Percentiles rank a stretch among this genome's conserved stretches.
These are phyloP conservation scores for Spathaspora gorwiae DNA, from an alignment of 805 yeast genomes.

Conservation along the genomic window DNA sequence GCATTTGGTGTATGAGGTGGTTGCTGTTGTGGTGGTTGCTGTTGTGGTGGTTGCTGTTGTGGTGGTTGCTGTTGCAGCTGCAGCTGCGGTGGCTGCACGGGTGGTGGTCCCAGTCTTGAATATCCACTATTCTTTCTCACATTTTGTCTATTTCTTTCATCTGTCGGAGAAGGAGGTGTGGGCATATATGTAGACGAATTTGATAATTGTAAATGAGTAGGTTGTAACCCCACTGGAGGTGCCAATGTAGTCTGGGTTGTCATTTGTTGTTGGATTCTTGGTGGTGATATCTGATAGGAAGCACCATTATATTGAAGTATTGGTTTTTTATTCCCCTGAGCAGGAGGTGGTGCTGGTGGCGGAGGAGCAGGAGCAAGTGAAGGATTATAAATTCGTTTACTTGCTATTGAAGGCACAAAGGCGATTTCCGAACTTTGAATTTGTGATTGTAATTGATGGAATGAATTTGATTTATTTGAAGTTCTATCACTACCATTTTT, in stretches of 20 bases:
- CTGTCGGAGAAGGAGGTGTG: too few species aligned
- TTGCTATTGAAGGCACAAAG: slow-evolving; percentile 27
- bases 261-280: slow-evolving; percentile 5
- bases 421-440: slow-evolving; percentile 30
- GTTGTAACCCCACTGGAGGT: too few species aligned
- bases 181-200: too few species aligned
- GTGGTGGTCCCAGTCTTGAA: too few species aligned
- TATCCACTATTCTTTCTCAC: too few species aligned
- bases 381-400: slow-evolving; percentile 20
- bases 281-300: slow-evolving; percentile 1
- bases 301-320: background rate
- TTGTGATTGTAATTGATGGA: slow-evolving; percentile 37
- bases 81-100: slow-evolving; percentile 6
- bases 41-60: background rate
- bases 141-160: too few species aligned
- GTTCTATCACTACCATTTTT: slow-evolving; percentile 35
- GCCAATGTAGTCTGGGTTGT: background rate
- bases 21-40: background rate
- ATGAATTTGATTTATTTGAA: slow-evolving; percentile 32
- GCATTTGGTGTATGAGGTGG: background rate
- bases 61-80: slow-evolving; percentile 6
- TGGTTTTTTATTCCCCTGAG: background rate
- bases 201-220: too few species aligned
- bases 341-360: background rate
- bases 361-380: background rate